Evolutionary conservation across 2,329 filamentous ascomycete genomes (phyloP), one percentile per base, ranked within the genome.

Genomic region (Shiraia sp.): DNA sequence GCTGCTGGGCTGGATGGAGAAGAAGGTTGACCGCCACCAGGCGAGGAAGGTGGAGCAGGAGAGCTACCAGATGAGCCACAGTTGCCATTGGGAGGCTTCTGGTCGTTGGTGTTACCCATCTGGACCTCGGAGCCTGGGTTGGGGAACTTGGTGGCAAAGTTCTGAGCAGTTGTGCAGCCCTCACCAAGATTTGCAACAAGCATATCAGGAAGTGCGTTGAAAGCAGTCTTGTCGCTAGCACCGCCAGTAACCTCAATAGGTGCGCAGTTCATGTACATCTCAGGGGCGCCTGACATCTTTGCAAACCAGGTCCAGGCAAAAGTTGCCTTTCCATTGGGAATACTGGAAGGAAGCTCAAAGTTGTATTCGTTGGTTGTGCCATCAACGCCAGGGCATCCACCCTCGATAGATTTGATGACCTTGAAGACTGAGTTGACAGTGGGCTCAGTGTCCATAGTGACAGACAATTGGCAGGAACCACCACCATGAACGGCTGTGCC

Each of bases 241-340:
- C 75, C 74, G 1, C 72, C 75, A 10, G 81, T 81, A 14, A 96
- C 77, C 0, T 76, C 79, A 40, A 95, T 72, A 0, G 88, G 82
- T 0, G 86, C 89, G 55, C 92, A 97, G 79, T 96, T 95, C 90
- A 95, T 95, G 79, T 58, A 59, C 77, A 96, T 86, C 66, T 97
- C 92, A 1, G 90, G 85, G 67, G 88, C 90, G 3, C 92, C 92
- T 6, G 91, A 66, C 32, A 66, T 8, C 29, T 85, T 86, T 45
- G 96, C 92, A 72, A 95, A 85, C 92, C 92, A 97, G 0, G 90
- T 90, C 90, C 90, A 96, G 0, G 89, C 89, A 4, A 97, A 76
- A 0, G 85, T 88, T 17, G 87, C 91, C 28, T 90, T 79, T 3
- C 92, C 93, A 1, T 84, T 74, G 7, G 85, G 81, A 32, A 96